Evolutionary conservation across 2,329 filamentous ascomycete species (phyloP), one percentile per base, ranked within the genome.

Genomic region (Exutisphaerella laricina): DNA sequence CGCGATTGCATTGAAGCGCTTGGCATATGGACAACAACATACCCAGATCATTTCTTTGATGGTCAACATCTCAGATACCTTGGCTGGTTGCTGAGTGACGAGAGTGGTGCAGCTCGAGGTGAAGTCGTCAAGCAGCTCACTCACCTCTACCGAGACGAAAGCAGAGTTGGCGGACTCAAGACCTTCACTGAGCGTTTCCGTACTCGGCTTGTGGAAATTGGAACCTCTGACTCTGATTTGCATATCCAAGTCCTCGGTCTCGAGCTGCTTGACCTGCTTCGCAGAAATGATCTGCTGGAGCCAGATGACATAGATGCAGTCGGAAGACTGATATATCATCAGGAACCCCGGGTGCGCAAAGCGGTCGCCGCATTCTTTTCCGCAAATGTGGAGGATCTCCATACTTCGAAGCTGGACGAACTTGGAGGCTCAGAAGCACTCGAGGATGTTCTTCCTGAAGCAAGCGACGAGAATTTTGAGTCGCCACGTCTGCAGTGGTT

Each of bases 161-260:
- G 88, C 40, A 88, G 88, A 60, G 79, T 94, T 51, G 74, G 72
- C 32, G 77, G 78, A 1, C 71, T 98, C 39, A 85, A 88, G 44
- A 86, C 88, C 46, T 98, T 97, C 58, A 95, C 94, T 25, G 92
- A 97, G 63, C 78, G 88, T 35, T 98, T 97, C 65, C 78, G 89
- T 36, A 74, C 82, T 4, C 81, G 92, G 20, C 73, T 98, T 28
- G 84, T 97, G 18, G 92, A 98, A 67, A 96, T 98, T 72, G 89
- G 89, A 1, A 87, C 84, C 5, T 79, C 80, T 48, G 92, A 98
- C 64, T 78, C 84, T 0, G 92, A 98, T 55, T 71, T 84, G 10
- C 77, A 75, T 39, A 88, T 97, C 21, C 82, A 92, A 25, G 84
- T 88, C 5, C 76, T 81, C 5, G 84, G 87, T 6, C 84, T 98